Conservation (phyloP, 2,329 filamentous ascomycete species). For the Cordyceps cateniannulata region DNA sequence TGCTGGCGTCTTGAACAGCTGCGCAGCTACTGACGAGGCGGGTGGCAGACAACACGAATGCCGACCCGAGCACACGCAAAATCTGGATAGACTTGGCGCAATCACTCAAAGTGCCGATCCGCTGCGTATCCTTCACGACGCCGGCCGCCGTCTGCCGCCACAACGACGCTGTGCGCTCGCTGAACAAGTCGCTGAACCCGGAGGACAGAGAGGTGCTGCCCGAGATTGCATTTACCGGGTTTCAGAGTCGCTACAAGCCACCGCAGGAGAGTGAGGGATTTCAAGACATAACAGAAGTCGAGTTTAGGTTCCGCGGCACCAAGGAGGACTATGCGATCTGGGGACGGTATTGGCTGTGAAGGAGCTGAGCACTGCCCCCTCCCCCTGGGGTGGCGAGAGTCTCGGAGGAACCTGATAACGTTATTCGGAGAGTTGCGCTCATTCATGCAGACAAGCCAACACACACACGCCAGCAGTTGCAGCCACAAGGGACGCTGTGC, state of each 20-base stretch:
- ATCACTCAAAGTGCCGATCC: slow-evolving; percentile 65
- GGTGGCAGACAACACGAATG: slow-evolving; percentile 83
- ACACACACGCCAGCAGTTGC: neutral
- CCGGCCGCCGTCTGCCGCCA: slow-evolving; percentile 66
- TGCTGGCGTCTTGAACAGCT: neutral
- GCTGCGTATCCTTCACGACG: slow-evolving; percentile 80
- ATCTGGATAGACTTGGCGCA: slow-evolving; percentile 72
- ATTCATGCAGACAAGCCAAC: neutral
- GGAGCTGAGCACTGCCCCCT: neutral
- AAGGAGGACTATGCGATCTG: slow-evolving; percentile 64
- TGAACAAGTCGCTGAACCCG: slow-evolving; percentile 70
- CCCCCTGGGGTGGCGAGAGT: neutral
- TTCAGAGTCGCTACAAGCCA: slow-evolving; percentile 63
- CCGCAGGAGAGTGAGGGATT: slow-evolving; percentile 76
- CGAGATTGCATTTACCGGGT: slow-evolving; percentile 72
- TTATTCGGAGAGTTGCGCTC: no score
- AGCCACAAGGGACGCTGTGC: neutral
- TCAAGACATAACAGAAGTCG: slow-evolving; percentile 65
- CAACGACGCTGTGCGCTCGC: slow-evolving; percentile 76
- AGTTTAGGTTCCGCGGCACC: slow-evolving; percentile 69
- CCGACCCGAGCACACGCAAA: slow-evolving; percentile 68
- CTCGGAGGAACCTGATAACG: neutral
- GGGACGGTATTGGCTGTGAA: slow-evolving; percentile 68
- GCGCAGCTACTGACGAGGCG: slow-evolving; percentile 9
- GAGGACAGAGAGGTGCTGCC: slow-evolving; percentile 71